Percentiles rank a stretch among this genome's conserved stretches.
These are phyloP conservation scores for Mallotus repandus DNA, from an alignment of 441 rosid species.

Conservation along the genomic window DNA sequence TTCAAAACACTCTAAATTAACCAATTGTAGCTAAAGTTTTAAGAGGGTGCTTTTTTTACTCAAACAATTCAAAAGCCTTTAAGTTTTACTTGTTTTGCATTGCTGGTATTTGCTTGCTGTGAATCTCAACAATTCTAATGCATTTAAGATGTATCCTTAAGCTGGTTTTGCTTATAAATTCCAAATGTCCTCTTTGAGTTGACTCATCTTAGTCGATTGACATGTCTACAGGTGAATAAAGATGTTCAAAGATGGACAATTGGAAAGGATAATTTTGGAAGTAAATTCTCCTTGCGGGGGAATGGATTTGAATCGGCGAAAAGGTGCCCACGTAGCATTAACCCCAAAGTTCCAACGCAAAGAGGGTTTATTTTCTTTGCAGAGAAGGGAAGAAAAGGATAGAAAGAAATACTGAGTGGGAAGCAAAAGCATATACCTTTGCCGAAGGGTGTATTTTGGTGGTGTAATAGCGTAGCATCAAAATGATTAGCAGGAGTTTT, in stretches of 20 bases:
- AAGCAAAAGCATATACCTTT: constrained; percentile 8
- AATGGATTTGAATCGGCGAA: constrained; percentile 25
- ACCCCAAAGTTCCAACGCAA: constrained; percentile 16
- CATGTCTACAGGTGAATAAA: constrained; percentile 23
- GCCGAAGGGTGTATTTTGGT: background rate
- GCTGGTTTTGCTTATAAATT: background rate
- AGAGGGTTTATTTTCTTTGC: background rate
- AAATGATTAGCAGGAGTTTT: background rate
- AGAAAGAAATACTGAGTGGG: background rate
- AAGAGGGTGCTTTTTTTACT: background rate
- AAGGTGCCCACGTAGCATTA: constrained; percentile 30
- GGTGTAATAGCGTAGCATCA: background rate
- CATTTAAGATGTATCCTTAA: background rate
- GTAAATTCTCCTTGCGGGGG: constrained; percentile 8
- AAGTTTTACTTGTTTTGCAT: background rate
- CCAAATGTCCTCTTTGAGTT: background rate
- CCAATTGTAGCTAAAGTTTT: background rate
- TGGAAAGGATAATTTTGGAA: background rate
- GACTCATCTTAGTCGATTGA: background rate
- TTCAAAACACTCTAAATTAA: background rate
- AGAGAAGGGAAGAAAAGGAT: background rate
- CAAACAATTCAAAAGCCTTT: background rate
- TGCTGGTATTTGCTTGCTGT: background rate
- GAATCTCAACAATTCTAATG: background rate
- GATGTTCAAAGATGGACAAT: background rate